Conservation (phyloP, 306 rosid genomes). For the Calophaca sinica region DNA sequence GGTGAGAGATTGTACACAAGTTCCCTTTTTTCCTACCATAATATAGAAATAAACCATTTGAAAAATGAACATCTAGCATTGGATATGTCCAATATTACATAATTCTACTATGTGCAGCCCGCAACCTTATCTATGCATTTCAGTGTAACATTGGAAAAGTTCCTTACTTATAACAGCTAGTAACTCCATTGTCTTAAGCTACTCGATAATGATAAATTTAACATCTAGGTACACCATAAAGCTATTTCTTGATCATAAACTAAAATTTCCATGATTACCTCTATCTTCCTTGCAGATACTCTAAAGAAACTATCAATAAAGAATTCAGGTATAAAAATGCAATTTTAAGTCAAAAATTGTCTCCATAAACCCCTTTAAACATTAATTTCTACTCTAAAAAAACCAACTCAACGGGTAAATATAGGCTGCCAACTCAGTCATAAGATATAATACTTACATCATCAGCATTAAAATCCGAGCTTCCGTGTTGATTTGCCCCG, state of each 20-base stretch:
- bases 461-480: constrained; percentile 61
- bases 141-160: constrained; percentile 5
- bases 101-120: constrained; percentile 18
- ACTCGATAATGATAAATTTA: constrained; percentile 12
- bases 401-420: constrained; percentile 18
- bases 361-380: not conserved
- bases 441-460: constrained; percentile 69
- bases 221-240: constrained; percentile 19
- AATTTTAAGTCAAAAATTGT: constrained; percentile 2
- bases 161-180: constrained; percentile 19
- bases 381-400: constrained; percentile 6
- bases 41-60: constrained; percentile 28
- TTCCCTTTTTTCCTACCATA: constrained; percentile 10
- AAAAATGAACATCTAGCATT: constrained; percentile 27
- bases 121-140: constrained; percentile 6
- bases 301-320: constrained; percentile 27
- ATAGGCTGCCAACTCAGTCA: not conserved
- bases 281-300: constrained; percentile 19
- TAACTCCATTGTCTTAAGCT: not conserved
- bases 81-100: constrained; percentile 30
- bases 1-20: not conserved
- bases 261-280: constrained; percentile 20
- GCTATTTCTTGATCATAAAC: constrained; percentile 5
- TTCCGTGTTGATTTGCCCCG: constrained; percentile 71
- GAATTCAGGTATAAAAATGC: constrained; percentile 23